phyloP scores from a whole-genome alignment of 2,329 filamentous ascomycete species.

The Penicillium glabrum region DNA sequence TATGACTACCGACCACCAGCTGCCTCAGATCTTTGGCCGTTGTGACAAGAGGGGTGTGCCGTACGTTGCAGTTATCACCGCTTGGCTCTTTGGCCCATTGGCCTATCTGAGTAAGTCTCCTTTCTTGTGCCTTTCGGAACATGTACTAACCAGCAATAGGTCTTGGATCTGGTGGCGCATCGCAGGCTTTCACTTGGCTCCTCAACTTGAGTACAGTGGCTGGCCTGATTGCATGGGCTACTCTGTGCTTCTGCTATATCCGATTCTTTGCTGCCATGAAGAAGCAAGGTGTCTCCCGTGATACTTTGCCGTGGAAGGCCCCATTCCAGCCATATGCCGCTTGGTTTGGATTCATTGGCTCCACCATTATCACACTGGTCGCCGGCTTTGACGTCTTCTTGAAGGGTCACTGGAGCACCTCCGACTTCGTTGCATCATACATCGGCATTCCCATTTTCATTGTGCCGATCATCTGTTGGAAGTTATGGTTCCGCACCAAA shows the following conservation, averaged over 20 bases:
- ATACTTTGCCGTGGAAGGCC: constrained; percentile 50
- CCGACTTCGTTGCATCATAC: constrained; percentile 41
- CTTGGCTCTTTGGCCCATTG: constrained; percentile 47
- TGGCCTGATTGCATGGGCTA: constrained; percentile 52
- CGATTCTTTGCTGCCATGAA: constrained; percentile 52
- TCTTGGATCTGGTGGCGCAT: constrained; percentile 36
- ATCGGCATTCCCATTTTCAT: constrained; percentile 45
- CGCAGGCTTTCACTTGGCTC: constrained; percentile 43
- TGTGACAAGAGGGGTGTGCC: constrained; percentile 56
- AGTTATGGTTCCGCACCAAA: constrained; percentile 39
- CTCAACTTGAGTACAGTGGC: constrained; percentile 48
- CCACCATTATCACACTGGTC: constrained; percentile 62
- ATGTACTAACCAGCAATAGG: constrained; percentile 9
- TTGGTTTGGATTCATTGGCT: constrained; percentile 58
- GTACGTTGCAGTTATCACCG: constrained; percentile 57
- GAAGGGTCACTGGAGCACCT: constrained; percentile 33
- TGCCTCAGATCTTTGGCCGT: constrained; percentile 57
- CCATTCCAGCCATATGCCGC: constrained; percentile 61
- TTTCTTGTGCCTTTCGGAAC: not conserved
- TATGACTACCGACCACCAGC: constrained; percentile 60
- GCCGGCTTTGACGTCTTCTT: constrained; percentile 62
- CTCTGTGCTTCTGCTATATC: constrained; percentile 46
- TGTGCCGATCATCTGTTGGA: constrained; percentile 45
- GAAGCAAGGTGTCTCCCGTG: constrained; percentile 38
- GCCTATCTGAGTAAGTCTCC: constrained; percentile 39